Percentiles rank a stretch among this genome's conserved stretches.
Conservation (phyloP, 2,329 filamentous ascomycete genomes). For the Aspergillus awamori region DNA sequence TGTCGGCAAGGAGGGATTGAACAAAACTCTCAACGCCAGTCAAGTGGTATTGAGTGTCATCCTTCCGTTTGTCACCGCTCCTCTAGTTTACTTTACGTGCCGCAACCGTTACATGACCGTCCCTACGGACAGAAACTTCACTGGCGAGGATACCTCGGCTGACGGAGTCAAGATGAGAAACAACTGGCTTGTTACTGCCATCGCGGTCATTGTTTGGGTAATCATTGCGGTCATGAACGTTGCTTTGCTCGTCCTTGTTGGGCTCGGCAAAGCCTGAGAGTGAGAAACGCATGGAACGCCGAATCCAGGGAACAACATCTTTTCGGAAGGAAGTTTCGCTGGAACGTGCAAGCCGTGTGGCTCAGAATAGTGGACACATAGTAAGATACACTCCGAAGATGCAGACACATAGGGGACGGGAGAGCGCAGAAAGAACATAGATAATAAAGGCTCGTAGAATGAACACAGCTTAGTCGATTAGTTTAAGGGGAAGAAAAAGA, state of each 20-base stretch:
- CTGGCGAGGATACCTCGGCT: conserved; percentile 32
- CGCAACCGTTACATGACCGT: conserved; percentile 79
- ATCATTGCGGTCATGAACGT: conserved; percentile 78
- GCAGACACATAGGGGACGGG: not conserved
- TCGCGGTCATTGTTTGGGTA: conserved; percentile 69
- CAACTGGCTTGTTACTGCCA: conserved; percentile 62
- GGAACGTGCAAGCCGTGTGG: not conserved
- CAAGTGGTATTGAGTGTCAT: conserved; percentile 80
- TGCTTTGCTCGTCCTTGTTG: conserved; percentile 69
- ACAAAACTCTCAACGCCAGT: conserved; percentile 70
- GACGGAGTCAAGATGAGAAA: conserved; percentile 68
- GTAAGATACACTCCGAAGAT: not conserved
- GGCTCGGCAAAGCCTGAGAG: conserved; percentile 54
- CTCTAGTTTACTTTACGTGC: conserved; percentile 83
- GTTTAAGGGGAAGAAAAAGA: not conserved
- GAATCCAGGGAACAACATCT: not conserved
- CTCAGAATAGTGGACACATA: not conserved
- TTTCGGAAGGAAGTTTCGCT: not conserved
- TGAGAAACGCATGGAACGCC: not conserved
- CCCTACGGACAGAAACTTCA: conserved; percentile 46
- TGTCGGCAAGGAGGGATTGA: conserved; percentile 71
- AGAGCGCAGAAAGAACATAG: too few relatives aligned
- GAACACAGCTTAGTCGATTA: not conserved
- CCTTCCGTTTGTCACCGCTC: conserved; percentile 79
- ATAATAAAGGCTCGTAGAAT: not conserved